phyloP scores from a whole-genome alignment of 768 basidiomycete species.

The Pleurotus eryngii region DNA sequence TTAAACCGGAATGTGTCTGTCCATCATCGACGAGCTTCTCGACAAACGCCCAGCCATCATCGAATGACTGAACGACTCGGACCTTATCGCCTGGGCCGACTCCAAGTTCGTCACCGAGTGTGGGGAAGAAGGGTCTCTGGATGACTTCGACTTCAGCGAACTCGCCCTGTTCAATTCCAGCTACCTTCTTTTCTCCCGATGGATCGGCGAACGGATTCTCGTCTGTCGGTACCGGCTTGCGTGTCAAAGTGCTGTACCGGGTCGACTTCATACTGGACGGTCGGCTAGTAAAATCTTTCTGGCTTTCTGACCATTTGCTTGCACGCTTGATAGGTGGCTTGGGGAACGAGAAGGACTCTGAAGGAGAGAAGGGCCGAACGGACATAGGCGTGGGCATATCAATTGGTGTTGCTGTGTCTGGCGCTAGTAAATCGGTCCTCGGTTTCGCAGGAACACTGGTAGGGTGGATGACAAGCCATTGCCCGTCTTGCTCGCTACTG shows the following conservation, averaged over 20 bases:
- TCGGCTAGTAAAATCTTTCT: neutral
- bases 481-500: slow-evolving; percentile 31
- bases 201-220: slow-evolving; percentile 24
- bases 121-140: slow-evolving; percentile 54
- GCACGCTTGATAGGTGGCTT: slow-evolving; percentile 44
- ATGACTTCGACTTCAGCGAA: slow-evolving; percentile 47
- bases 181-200: neutral
- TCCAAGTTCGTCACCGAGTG: slow-evolving; percentile 55
- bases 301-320: slow-evolving; percentile 12
- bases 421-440: neutral
- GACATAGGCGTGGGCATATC: slow-evolving; percentile 45
- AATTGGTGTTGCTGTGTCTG: slow-evolving; percentile 10
- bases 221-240: slow-evolving; percentile 11
- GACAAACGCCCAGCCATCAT: slow-evolving; percentile 71
- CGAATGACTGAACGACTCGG: slow-evolving; percentile 50
- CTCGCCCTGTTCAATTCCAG: slow-evolving; percentile 12
- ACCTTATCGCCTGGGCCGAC: slow-evolving; percentile 52
- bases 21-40: slow-evolving; percentile 35
- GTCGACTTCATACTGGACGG: slow-evolving; percentile 9
- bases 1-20: slow-evolving; percentile 43
- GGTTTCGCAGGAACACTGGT: neutral
- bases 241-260: slow-evolving; percentile 5
- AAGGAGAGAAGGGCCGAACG: slow-evolving; percentile 63
- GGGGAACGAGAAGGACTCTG: slow-evolving; percentile 68
- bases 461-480: slow-evolving; percentile 35